These are phyloP conservation scores for Fusarium dimerum DNA, from an alignment of 2,329 filamentous ascomycete species.

Conservation along the genomic window DNA sequence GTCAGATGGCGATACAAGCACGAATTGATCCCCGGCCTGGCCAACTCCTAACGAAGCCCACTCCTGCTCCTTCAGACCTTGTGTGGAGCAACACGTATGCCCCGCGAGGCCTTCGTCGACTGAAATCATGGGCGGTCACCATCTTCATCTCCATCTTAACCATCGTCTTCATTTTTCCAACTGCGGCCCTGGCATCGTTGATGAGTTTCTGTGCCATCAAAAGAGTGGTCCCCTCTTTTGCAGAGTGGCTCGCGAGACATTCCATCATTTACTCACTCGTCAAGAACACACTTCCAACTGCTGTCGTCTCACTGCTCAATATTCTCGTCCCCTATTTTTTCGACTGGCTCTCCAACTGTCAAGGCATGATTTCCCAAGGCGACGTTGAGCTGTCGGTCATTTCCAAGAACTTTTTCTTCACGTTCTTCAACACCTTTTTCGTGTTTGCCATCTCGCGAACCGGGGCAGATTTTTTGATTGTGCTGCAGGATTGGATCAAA, in stretches of 20 bases:
- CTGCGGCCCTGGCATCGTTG: slow-evolving; percentile 76
- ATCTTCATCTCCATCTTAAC: slow-evolving; percentile 80
- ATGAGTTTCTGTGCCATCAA: slow-evolving; percentile 80
- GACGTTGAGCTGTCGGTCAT: slow-evolving; percentile 94
- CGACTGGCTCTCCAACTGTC: slow-evolving; percentile 84
- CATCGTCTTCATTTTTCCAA: slow-evolving; percentile 82
- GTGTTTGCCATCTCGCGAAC: slow-evolving; percentile 89
- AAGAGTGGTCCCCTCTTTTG: slow-evolving; percentile 70
- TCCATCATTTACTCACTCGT: slow-evolving; percentile 73
- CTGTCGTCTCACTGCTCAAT: slow-evolving; percentile 84
- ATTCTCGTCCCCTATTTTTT: slow-evolving; percentile 91
- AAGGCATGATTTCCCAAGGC: slow-evolving; percentile 93
- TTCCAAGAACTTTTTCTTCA: slow-evolving; percentile 99
- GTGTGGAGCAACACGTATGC: slow-evolving; percentile 94
- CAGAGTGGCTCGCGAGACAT: slow-evolving; percentile 66
- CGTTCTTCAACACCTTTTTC: slow-evolving; percentile 98
- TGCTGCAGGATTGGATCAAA: slow-evolving; percentile 72
- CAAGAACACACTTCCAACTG: slow-evolving; percentile 83
- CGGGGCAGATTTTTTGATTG: slow-evolving; percentile 71
- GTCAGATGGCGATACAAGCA: slow-evolving; percentile 95
- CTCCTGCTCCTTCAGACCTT: slow-evolving; percentile 88
- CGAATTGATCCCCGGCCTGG: slow-evolving; percentile 88
- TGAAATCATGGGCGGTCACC: slow-evolving; percentile 83
- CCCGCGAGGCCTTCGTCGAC: slow-evolving; percentile 69
- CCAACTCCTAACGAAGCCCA: slow-evolving; percentile 79